A percentile compares a stretch with the other conserved stretches of the same genome.
Evolutionary conservation across 2,329 filamentous ascomycete genomes (phyloP).

Genomic region (Seiridium cupressi): DNA sequence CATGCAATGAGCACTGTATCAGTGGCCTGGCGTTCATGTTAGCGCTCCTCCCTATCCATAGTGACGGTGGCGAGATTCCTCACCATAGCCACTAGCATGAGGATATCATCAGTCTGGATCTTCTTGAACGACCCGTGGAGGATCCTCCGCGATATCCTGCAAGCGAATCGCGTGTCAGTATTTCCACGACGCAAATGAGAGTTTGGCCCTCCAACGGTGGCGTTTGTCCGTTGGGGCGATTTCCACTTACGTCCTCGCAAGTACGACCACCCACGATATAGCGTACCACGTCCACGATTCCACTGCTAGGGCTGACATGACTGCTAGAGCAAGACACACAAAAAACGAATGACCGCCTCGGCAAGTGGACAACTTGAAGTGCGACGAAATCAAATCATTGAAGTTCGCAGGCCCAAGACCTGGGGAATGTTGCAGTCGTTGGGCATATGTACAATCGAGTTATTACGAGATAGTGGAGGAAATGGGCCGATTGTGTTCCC

Average conservation of each 20-base stretch:
- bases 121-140: slow-evolving; percentile 7
- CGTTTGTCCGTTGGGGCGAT: background rate
- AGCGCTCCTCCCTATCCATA: background rate
- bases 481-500: background rate
- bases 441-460: background rate
- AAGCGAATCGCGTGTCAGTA: background rate
- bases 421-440: background rate
- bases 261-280: background rate
- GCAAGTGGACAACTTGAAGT: background rate
- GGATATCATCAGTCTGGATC: slow-evolving; percentile 5
- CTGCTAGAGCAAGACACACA: background rate
- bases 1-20: slow-evolving; percentile 3
- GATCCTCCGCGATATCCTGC: slow-evolving; percentile 4
- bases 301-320: slow-evolving; percentile 1
- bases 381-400: background rate
- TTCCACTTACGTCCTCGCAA: slow-evolving; percentile 3
- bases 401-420: background rate
- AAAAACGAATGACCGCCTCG: background rate
- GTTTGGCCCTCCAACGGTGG: too few relatives aligned
- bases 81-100: slow-evolving; percentile 8
- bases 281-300: slow-evolving; percentile 6
- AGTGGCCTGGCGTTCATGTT: background rate
- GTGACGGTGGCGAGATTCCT: background rate
- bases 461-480: background rate
- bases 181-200: background rate